Conservation (phyloP, 257 asterid genomes). For the Cordia subcordata region DNA sequence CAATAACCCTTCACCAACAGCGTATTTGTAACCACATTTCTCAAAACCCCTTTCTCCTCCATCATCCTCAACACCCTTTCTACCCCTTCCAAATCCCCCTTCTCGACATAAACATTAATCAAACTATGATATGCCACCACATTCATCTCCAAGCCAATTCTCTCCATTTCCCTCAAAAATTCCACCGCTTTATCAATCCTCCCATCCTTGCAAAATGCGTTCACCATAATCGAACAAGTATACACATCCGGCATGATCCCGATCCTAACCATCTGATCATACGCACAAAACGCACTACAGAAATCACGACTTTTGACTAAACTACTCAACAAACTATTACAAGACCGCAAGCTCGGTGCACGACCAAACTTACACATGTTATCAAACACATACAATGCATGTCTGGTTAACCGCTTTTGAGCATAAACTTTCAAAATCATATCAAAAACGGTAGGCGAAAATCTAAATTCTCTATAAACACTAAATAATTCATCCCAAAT, state of each 20-base stretch:
- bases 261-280: constrained; percentile 61
- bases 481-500: constrained; percentile 47
- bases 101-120: constrained; percentile 73
- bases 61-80: constrained; percentile 55
- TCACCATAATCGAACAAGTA: constrained; percentile 70
- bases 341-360: constrained; percentile 66
- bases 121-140: constrained; percentile 66
- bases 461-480: constrained; percentile 55
- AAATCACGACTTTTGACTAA: constrained; percentile 50
- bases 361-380: constrained; percentile 73
- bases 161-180: constrained; percentile 61
- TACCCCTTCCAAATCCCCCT: constrained; percentile 53
- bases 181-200: constrained; percentile 49
- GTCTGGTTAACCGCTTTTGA: constrained; percentile 52
- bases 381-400: constrained; percentile 82
- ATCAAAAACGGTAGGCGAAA: constrained; percentile 75
- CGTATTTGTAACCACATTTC: constrained; percentile 60
- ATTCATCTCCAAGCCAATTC: constrained; percentile 52
- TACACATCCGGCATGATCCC: constrained; percentile 75
- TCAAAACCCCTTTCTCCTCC: constrained; percentile 36
- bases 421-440: constrained; percentile 53
- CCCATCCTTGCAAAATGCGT: constrained; percentile 73
- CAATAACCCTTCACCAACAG: constrained; percentile 77
- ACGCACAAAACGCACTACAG: constrained; percentile 47
- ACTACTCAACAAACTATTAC: constrained; percentile 73